Conservation (phyloP, 768 basidiomycete genomes). For the Hericium coralloides region DNA sequence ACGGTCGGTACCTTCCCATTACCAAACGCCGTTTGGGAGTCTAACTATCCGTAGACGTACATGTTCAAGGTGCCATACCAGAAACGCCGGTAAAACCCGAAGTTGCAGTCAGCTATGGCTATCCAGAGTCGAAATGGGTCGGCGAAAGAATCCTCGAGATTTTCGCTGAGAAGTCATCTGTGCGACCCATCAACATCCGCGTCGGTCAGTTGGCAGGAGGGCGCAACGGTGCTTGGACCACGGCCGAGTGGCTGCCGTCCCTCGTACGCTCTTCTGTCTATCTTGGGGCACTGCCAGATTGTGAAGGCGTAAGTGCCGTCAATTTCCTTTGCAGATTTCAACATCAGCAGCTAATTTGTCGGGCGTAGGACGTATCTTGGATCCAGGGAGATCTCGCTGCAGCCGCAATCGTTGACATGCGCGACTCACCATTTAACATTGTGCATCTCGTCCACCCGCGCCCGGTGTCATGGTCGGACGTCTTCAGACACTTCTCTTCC, state of each 20-base stretch:
- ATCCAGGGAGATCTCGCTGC: slow-evolving; percentile 18
- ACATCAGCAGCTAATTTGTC: neutral
- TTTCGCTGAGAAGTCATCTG: neutral
- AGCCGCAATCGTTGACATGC: slow-evolving; percentile 17
- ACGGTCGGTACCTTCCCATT: neutral
- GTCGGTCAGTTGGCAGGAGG: neutral
- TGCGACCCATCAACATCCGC: neutral
- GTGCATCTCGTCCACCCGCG: slow-evolving; percentile 19
- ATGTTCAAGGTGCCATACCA: neutral
- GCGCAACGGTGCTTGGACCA: slow-evolving; percentile 1
- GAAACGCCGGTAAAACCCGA: neutral
- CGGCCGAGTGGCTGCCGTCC: slow-evolving; percentile 1
- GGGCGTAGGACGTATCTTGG: slow-evolving; percentile 12
- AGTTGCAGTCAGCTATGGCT: slow-evolving; percentile 7
- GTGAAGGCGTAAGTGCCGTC: neutral
- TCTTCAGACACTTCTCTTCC: slow-evolving; percentile 9
- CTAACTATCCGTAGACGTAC: neutral
- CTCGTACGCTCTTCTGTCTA: neutral
- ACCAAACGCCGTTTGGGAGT: neutral
- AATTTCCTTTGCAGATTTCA: neutral
- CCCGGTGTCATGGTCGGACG: slow-evolving; percentile 10
- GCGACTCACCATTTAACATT: slow-evolving; percentile 5
- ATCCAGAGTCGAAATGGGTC: slow-evolving; percentile 19
- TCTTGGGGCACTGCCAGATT: neutral
- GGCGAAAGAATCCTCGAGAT: slow-evolving; percentile 6